Evolutionary conservation across 352 stramenopile species (phyloP), one percentile per base, ranked within the genome.

Genomic region (Phytophthora sp.): DNA sequence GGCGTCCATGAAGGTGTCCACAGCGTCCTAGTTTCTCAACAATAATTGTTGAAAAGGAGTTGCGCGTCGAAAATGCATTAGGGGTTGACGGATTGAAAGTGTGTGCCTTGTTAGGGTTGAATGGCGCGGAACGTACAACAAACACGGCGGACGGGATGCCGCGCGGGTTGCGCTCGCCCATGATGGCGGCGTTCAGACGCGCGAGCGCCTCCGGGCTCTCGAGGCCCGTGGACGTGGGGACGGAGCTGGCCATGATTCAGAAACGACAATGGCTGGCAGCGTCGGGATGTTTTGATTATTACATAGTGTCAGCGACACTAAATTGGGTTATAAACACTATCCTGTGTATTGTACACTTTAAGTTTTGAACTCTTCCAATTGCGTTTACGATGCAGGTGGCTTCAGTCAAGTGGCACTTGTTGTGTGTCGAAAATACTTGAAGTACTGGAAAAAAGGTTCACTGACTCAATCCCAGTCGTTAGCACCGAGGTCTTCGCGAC

Each of bases 131-230:
- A 69, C 77, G 65, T 52, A 92, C 85, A 66, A 94, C 80, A 47
- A 95, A 95, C 23, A 94, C 74, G 18, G 86, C 82, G 4, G 82
- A 71, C 7, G 87, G 87, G 66, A 95, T 95, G 54, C 87, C 86
- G 27, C 87, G 85, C 52, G 80, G 57, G 58, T 95, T 95, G 51
- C 87, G 85, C 46, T 90, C 84, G 31, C 85, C 87, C 66, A 93
- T 82, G 71, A 95, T 92, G 63, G 54, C 45, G 55, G 89, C 84
- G 30, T 83, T 71, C 57, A 95, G 85, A 55, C 81, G 82, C 56
- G 80, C 71, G 29, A 93, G 73, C 60, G 81, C 81, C 70, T 93
- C 83, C 4, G 84, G 79, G 63, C 71, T 86, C 72, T 93, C 82
- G 53, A 88, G 75, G 57, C 75, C 72, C 45, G 71, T 63, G 26